A percentile compares a stretch with the other conserved stretches of the same genome.
phyloP scores from a whole-genome alignment of 1,139 yeast genomes.

The Candida gigantensis region DNA sequence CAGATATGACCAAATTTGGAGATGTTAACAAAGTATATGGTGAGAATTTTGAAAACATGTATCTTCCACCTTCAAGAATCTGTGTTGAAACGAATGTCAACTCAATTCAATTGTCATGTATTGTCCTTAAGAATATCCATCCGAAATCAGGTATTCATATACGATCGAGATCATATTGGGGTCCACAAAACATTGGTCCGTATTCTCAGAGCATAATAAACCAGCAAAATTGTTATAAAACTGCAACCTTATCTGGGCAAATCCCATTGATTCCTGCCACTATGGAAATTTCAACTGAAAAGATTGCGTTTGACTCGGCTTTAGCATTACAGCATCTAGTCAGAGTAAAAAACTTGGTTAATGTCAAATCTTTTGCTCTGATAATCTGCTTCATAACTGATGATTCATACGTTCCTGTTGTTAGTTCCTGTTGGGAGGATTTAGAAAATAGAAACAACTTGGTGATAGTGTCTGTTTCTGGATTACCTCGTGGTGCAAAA shows the following conservation, averaged over 20 bases:
- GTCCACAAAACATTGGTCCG: conserved; percentile 97
- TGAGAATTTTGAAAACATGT: conserved; percentile 51
- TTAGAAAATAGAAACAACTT: conserved; percentile 32
- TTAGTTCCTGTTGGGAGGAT: conserved; percentile 16
- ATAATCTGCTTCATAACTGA: conserved; percentile 57
- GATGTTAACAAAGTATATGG: conserved; percentile 62
- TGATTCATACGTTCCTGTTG: conserved; percentile 25
- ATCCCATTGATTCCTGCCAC: conserved; percentile 78
- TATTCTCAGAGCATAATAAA: conserved; percentile 81
- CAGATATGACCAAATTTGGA: conserved; percentile 65
- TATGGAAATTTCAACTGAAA: conserved; percentile 47
- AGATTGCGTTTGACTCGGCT: conserved; percentile 34
- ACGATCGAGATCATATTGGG: conserved; percentile 94
- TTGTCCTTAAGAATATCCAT: conserved; percentile 32
- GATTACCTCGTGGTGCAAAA: conserved; percentile 67
- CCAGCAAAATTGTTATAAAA: conserved; percentile 32
- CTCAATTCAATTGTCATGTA: conserved; percentile 60
- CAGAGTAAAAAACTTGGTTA: conserved; percentile 60
- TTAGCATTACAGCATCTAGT: conserved; percentile 75
- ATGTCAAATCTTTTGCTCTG: conserved; percentile 43
- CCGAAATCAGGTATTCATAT: conserved; percentile 75
- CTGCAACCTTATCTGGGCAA: conserved; percentile 84
- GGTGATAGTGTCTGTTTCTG: conserved; percentile 57
- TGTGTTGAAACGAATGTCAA: conserved; percentile 65
- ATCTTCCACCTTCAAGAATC: conserved; percentile 82